These are phyloP conservation scores for Psilocybe azurescens DNA, from an alignment of 768 basidiomycete genomes.

Conservation along the genomic window DNA sequence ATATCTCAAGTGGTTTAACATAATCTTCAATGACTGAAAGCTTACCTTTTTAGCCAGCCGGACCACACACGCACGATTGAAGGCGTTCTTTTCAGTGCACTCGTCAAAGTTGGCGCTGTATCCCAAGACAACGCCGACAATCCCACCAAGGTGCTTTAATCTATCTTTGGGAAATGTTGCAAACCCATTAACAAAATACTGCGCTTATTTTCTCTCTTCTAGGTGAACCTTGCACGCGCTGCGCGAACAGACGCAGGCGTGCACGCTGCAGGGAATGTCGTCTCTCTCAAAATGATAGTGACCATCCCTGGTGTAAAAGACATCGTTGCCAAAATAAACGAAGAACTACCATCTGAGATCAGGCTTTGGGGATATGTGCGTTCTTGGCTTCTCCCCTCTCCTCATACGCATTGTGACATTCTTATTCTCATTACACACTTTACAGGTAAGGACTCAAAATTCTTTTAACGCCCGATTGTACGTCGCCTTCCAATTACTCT, in stretches of 20 bases:
- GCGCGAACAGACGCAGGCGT: slow-evolving; percentile 98
- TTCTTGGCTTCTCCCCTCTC: not conserved
- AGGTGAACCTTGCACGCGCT: slow-evolving; percentile 87
- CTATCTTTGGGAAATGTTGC: not conserved
- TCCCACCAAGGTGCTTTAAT: slow-evolving; percentile 71
- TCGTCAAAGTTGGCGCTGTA: slow-evolving; percentile 91
- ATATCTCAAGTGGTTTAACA: slow-evolving; percentile 4
- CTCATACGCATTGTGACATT: slow-evolving; percentile 8
- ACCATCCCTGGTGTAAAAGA: slow-evolving; percentile 73
- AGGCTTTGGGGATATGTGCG: slow-evolving; percentile 90
- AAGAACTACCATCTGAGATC: slow-evolving; percentile 89
- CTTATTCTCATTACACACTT: not conserved
- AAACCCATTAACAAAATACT: not conserved
- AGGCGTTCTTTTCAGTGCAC: slow-evolving; percentile 84
- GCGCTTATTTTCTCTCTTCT: slow-evolving; percentile 2
- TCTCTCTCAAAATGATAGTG: slow-evolving; percentile 90
- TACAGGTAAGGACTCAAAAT: slow-evolving; percentile 72
- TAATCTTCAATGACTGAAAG: not conserved
- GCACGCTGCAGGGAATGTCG: slow-evolving; percentile 94
- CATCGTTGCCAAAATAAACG: slow-evolving; percentile 77
- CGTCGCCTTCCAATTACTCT: slow-evolving; percentile 24
- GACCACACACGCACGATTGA: slow-evolving; percentile 81
- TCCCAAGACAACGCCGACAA: slow-evolving; percentile 93
- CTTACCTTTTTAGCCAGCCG: slow-evolving; percentile 59
- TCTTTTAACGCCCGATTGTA: slow-evolving; percentile 84